Evolutionary conservation across 1,284 basidiomycete species (phyloP), one percentile per base, ranked within the genome.

Genomic region (Moesziomyces globuligerus): DNA sequence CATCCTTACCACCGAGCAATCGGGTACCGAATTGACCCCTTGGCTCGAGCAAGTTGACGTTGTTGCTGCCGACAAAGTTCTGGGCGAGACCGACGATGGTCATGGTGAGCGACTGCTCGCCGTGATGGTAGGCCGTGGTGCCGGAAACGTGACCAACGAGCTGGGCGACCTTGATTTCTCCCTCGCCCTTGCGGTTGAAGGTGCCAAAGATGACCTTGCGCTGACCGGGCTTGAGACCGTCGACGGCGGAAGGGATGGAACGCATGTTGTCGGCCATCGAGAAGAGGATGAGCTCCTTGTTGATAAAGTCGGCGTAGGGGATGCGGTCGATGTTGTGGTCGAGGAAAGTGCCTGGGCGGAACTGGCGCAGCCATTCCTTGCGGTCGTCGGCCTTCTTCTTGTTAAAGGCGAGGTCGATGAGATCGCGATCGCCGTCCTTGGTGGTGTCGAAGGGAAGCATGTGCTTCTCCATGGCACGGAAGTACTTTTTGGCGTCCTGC

Each of bases 331-430:
- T 87, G 67, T 90, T 89, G 83, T 98, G 95, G 83, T 98, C 90
- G 26, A 99, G 86, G 84, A 87, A 98, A 1, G 96, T 98, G 34
- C 96, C 96, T 28, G 95, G 94, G 89, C 94, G 93, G 85, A 94
- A 96, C 73, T 94, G 90, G 24, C 95, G 87, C 11, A 99, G 86
- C 96, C 96, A 99, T 71, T 98, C 96, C 83, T 99, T 98, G 46
- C 96, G 91, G 20, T 98, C 94, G 72, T 99, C 96, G 0, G 94
- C 93, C 83, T 96, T 98, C 86, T 98, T 98, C 88, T 98, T 99
- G 86, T 93, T 98, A 86, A 99, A 99, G 0, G 96, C 96, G 67
- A 99, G 89, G 53, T 99, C 95, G 68, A 99, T 96, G 36, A 98
- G 86, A 4, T 90, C 89, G 51, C 89, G 89, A 76, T 98, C 96